phyloP scores from a whole-genome alignment of 257 asterid species.

The Eustoma russellianum region DNA sequence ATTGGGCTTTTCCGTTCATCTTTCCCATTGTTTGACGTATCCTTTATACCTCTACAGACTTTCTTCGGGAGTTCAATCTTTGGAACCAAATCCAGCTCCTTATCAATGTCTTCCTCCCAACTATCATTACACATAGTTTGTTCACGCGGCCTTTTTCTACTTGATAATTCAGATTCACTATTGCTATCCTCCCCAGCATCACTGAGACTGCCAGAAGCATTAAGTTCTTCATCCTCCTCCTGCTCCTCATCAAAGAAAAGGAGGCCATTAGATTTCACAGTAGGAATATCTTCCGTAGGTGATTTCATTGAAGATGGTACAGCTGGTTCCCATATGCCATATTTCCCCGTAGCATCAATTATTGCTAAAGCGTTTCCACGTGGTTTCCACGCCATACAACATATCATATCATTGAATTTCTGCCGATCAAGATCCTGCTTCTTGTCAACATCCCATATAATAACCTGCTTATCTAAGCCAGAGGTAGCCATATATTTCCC shows the following conservation, averaged over 20 bases:
- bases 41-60: conserved; percentile 39
- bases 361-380: conserved; percentile 87
- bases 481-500: conserved; percentile 97
- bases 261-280: conserved; percentile 51
- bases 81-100: conserved; percentile 42
- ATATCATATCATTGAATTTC: conserved; percentile 61
- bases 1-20: conserved; percentile 26
- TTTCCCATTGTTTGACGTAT: conserved; percentile 25
- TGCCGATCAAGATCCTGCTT: conserved; percentile 91
- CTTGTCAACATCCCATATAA: conserved; percentile 90
- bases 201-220: conserved; percentile 65
- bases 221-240: conserved; percentile 47
- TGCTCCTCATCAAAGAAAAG: conserved; percentile 46
- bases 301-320: conserved; percentile 90
- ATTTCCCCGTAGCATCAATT: conserved; percentile 76
- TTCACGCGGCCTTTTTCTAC: conserved; percentile 63
- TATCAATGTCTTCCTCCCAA: conserved; percentile 48
- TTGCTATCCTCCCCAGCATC: conserved; percentile 67
- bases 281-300: conserved; percentile 86
- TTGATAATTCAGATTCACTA: conserved; percentile 51
- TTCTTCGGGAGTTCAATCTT: conserved; percentile 52
- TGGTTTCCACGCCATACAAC: conserved; percentile 91
- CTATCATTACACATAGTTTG: conserved; percentile 35
- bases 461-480: conserved; percentile 73
- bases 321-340: conserved; percentile 84